Base-by-base conservation (phyloP, 2,329 filamentous ascomycete genomes). In the Colletotrichum sp. region DNA sequence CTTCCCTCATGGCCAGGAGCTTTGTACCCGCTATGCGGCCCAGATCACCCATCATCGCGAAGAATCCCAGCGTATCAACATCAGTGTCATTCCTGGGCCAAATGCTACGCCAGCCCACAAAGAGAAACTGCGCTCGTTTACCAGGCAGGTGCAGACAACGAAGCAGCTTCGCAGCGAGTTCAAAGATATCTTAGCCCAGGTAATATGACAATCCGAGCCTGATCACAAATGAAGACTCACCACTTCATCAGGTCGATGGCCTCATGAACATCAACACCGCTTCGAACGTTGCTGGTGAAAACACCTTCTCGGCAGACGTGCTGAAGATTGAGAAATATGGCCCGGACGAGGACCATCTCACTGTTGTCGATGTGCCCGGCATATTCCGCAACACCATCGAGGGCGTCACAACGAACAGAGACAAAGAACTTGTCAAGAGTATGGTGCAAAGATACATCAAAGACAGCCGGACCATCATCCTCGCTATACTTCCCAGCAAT, bases 11-110 rank as follows among this genome's bases (percentile, higher is more conserved):
- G 76, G 76, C 31, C 75, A 79, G 16, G 77, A 78, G 8, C 77
- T 82, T 18, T 82, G 81, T 74, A 82, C 80, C 2, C 77, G 80
- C 6, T 81, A 82, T 51, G 79, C 79, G 5, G 82, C 80, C 8
- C 75, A 77, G 54, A 78, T 80, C 31, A 76, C 75, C 6, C 55
- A 64, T 64, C 62, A 59, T 36, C 43, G 62, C 16, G 62, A 67
- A 29, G 21, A 36, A 15, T 36, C 34, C 24, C 55, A 63, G 15
- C 55, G 34, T 5, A 70, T 74, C 16, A 33, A 70, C 8, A 74
- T 74, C 3, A 33, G 12, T 13, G 59, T 74, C 34, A 70, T 66
- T 64, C 66, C 71, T 43, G 24, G 66, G 29, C 70, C 51, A 34
- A 59, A 59, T 59, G 27, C 55, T 34, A 33, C 13, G 55, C 55